These are phyloP conservation scores for Mycena sp. DNA, from an alignment of 1,284 basidiomycete genomes.

Conservation along the genomic window DNA sequence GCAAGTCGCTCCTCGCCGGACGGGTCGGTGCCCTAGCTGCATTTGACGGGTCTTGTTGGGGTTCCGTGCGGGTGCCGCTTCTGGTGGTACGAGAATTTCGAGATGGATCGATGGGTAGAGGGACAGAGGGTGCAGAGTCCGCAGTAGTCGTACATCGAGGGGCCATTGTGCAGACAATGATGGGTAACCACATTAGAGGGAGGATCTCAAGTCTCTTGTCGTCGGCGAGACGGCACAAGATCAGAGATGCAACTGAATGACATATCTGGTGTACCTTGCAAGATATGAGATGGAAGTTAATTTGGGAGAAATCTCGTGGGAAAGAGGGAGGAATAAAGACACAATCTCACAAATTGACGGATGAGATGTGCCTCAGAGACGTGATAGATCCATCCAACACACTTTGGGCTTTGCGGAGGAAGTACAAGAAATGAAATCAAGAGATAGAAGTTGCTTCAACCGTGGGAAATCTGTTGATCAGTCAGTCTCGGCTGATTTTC, in stretches of 20 bases:
- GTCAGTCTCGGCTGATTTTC: not conserved
- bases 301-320: too few species aligned
- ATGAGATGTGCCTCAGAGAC: too few species aligned
- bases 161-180: too few species aligned
- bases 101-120: not conserved
- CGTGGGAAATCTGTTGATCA: not conserved
- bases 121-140: too few species aligned
- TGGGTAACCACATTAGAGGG: too few species aligned
- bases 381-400: not conserved
- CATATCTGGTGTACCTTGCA: slow-evolving; percentile 2
- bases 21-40: not conserved
- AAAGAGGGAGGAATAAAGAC: too few species aligned
- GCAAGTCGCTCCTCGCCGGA: not conserved
- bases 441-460: not conserved
- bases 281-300: too few species aligned
- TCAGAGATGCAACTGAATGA: too few species aligned
- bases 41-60: not conserved
- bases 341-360: too few species aligned
- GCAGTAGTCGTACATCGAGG: too few species aligned
- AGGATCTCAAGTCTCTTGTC: too few species aligned
- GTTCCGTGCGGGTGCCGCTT: not conserved
- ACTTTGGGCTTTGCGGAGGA: not conserved
- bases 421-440: not conserved
- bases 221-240: too few species aligned
- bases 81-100: slow-evolving; percentile 1